phyloP scores from a whole-genome alignment of 2,329 filamentous ascomycete species.

The Aspergillus novofumigatus region DNA sequence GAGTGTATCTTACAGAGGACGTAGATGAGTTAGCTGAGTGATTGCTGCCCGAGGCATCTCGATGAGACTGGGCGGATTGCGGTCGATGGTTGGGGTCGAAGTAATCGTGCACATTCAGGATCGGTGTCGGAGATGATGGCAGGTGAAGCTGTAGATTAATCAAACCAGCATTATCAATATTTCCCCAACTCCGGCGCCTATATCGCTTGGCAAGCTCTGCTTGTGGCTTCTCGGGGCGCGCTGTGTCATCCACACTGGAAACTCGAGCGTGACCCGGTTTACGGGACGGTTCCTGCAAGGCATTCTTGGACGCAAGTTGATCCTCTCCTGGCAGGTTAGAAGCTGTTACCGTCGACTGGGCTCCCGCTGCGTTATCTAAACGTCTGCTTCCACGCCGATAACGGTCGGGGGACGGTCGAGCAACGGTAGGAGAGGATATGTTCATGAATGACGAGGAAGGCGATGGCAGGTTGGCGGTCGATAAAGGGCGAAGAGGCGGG shows the following conservation, averaged over 20 bases:
- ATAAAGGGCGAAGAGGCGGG: slow-evolving; percentile 38
- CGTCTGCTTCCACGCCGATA: slow-evolving; percentile 68
- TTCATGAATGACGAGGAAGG: slow-evolving; percentile 52
- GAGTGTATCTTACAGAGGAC: slow-evolving; percentile 57
- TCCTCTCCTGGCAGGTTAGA: slow-evolving; percentile 6
- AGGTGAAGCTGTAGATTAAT: slow-evolving; percentile 31
- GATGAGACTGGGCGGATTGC: slow-evolving; percentile 41
- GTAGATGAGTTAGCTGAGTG: slow-evolving; percentile 51
- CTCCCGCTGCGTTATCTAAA: slow-evolving; percentile 42
- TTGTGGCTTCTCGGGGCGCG: slow-evolving; percentile 49
- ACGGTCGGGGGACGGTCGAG: slow-evolving; percentile 72
- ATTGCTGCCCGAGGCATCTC: slow-evolving; percentile 63
- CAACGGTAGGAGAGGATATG: slow-evolving; percentile 47
- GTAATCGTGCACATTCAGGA: slow-evolving; percentile 34
- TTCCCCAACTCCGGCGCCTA: slow-evolving; percentile 77
- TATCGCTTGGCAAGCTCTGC: slow-evolving; percentile 71
- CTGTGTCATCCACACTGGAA: slow-evolving; percentile 67
- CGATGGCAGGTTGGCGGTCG: slow-evolving; percentile 49
- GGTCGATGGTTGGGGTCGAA: slow-evolving; percentile 29
- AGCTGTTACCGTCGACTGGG: slow-evolving; percentile 7
- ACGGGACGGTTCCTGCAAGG: slow-evolving; percentile 31
- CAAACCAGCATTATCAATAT: slow-evolving; percentile 47
- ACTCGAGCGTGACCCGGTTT: slow-evolving; percentile 52
- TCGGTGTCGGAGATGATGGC: slow-evolving; percentile 29
- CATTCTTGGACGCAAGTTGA: slow-evolving; percentile 24